Conservation (phyloP, 2,329 filamentous ascomycete genomes). For the Sphaerostilbella broomeana region DNA sequence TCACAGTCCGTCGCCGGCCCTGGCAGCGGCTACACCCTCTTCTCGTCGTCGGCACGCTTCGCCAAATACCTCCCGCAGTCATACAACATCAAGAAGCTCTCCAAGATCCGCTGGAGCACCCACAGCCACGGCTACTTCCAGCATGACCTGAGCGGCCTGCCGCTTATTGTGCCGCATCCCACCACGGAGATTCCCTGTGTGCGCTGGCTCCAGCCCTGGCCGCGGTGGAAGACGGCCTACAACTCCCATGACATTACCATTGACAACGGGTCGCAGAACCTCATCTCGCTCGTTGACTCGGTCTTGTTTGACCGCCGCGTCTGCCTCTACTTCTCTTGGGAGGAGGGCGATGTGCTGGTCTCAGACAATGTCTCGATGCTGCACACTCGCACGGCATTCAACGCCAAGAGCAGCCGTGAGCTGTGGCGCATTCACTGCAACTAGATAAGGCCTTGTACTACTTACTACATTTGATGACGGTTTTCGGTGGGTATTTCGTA, state of each 20-base stretch:
- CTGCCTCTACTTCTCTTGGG: constrained; percentile 44
- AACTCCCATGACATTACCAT: constrained; percentile 38
- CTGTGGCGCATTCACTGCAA: constrained; percentile 48
- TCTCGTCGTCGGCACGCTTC: constrained; percentile 3
- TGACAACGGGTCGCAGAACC: constrained; percentile 27
- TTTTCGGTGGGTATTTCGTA: too few species aligned
- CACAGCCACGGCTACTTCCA: constrained; percentile 6
- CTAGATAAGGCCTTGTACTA: constrained; percentile 20
- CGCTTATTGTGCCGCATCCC: constrained; percentile 39
- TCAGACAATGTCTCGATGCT: constrained; percentile 45
- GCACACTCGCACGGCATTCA: constrained; percentile 43
- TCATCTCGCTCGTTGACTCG: constrained; percentile 30
- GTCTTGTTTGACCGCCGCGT: constrained; percentile 45
- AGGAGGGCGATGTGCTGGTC: constrained; percentile 47
- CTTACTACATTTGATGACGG: too few species aligned
- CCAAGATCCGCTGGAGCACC: constrained; percentile 5
- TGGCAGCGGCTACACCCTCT: constrained; percentile 3
- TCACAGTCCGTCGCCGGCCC: constrained; percentile 1
- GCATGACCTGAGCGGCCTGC: constrained; percentile 25
- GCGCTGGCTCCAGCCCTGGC: constrained; percentile 50
- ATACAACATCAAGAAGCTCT: constrained; percentile 4
- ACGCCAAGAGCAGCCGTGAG: constrained; percentile 35
- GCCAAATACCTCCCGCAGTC: background rate
- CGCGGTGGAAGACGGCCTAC: constrained; percentile 43
- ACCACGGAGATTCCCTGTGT: constrained; percentile 40